Evolutionary conservation across 2,329 filamentous ascomycete species (phyloP), one percentile per base, ranked within the genome.

Genomic region (Seiridium cupressi): DNA sequence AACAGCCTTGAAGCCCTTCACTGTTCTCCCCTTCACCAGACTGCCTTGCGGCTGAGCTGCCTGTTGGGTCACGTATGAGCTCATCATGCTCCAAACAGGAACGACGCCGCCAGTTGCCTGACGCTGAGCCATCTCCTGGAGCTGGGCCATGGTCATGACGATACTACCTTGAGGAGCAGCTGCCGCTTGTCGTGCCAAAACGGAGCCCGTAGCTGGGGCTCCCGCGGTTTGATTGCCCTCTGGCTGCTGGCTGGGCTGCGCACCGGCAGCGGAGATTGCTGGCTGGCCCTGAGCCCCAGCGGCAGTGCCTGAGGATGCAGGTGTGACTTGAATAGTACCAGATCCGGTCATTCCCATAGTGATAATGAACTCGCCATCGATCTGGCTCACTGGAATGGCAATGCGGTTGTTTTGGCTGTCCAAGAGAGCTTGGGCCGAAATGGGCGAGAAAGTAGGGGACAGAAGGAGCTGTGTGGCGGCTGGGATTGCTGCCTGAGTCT

Each of bases 341-440:
- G 55, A 13, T 8, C 55, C 60, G 54, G 61, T 59, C 13, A 66
- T 61, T 44, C 61, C 57, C 64, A 66, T 66, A 13, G 64, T 65
- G 13, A 66, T 51, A 6, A 66, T 65, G 48, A 66, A 66, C 54
- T 66, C 64, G 54, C 64, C 64, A 42, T 66, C 64, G 9, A 66
- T 61, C 49, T 64, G 61, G 47, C 40, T 62, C 2, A 66, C 63
- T 26, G 64, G 63, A 4, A 65, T 62, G 26, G 64, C 64, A 36
- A 66, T 63, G 36, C 64, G 64, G 44, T 56, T 58, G 13, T 64
- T 64, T 44, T 65, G 62, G 36, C 51, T 60, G 49, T 66, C 64
- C 1, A 66, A 55, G 31, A 66, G 61, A 4, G 64, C 55, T 55
- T 63, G 60, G 1, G 57, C 54, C 8, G 60, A 61, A 13, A 66